Evolutionary conservation across 257 asterid genomes (phyloP).

Genomic region (Euphrasia confusa): DNA sequence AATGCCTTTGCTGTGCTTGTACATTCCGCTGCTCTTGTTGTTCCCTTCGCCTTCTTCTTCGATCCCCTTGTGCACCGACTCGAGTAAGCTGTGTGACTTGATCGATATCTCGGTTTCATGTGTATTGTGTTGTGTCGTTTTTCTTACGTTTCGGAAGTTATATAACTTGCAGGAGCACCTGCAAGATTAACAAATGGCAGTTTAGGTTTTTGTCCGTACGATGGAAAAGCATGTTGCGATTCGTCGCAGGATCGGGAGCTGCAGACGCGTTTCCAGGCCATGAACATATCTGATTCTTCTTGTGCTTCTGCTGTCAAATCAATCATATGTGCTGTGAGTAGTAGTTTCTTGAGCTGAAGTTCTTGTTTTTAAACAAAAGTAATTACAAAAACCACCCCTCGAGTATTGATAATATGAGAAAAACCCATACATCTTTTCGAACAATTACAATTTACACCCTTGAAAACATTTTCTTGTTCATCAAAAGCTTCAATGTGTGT

Average conservation of each 20-base stretch:
- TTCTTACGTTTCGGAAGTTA: neutral
- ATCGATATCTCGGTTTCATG: conserved; percentile 2
- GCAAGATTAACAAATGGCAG: conserved; percentile 30
- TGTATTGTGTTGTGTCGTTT: neutral
- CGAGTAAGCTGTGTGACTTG: conserved; percentile 50
- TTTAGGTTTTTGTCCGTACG: conserved; percentile 65
- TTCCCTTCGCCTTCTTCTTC: conserved; percentile 49
- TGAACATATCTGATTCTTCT: conserved; percentile 66
- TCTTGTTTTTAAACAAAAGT: too few relatives aligned
- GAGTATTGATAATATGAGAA: too few relatives aligned
- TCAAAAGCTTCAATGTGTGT: too few relatives aligned
- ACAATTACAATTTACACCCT: too few relatives aligned
- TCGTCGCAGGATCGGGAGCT: conserved; percentile 57
- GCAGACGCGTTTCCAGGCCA: conserved; percentile 44
- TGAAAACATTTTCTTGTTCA: too few relatives aligned
- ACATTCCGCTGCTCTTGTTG: conserved; percentile 43
- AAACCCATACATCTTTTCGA: too few relatives aligned
- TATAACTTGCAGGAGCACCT: conserved; percentile 74
- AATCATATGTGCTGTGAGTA: conserved; percentile 78
- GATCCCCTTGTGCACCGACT: conserved; percentile 63
- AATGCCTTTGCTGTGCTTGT: conserved; percentile 17
- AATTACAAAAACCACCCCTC: too few relatives aligned
- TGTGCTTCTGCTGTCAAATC: conserved; percentile 81
- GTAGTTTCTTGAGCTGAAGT: neutral
- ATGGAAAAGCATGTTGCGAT: conserved; percentile 70